Percentiles rank a stretch among this genome's conserved stretches.
Conservation (phyloP, 192 early-diverging fungal genomes). For the Linnemannia exigua region DNA sequence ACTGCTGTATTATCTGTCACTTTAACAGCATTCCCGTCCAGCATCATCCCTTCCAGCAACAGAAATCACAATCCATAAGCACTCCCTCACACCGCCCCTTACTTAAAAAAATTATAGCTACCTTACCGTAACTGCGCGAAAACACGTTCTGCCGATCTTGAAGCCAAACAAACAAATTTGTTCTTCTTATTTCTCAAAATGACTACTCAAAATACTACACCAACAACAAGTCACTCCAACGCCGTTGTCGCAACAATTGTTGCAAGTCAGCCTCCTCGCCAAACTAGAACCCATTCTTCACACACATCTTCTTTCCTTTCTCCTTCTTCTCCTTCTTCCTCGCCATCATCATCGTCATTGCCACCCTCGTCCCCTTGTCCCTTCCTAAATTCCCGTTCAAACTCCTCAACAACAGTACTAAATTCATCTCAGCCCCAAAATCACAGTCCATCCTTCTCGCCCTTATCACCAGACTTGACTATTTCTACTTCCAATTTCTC, state of each 20-base stretch:
- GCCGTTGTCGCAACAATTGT: too few relatives aligned
- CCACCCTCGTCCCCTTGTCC: not conserved
- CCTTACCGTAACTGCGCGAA: not conserved
- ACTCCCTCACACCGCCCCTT: too few relatives aligned
- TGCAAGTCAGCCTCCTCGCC: not conserved
- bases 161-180: not conserved
- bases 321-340: not conserved
- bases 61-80: too few relatives aligned
- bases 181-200: not conserved
- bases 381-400: not conserved
- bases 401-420: not conserved
- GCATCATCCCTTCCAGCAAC: too few relatives aligned
- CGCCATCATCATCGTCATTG: not conserved
- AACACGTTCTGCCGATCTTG: not conserved
- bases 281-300: not conserved
- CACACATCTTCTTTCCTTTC: not conserved
- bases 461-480: not conserved
- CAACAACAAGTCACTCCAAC: too few relatives aligned
- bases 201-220: not conserved
- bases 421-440: not conserved
- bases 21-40: not conserved
- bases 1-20: not conserved
- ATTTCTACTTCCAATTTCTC: constrained; percentile 2
- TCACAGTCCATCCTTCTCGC: not conserved
- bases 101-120: not conserved